These are phyloP conservation scores for Wickerhamomyces queroliae DNA, from an alignment of 805 yeast genomes.

Conservation along the genomic window DNA sequence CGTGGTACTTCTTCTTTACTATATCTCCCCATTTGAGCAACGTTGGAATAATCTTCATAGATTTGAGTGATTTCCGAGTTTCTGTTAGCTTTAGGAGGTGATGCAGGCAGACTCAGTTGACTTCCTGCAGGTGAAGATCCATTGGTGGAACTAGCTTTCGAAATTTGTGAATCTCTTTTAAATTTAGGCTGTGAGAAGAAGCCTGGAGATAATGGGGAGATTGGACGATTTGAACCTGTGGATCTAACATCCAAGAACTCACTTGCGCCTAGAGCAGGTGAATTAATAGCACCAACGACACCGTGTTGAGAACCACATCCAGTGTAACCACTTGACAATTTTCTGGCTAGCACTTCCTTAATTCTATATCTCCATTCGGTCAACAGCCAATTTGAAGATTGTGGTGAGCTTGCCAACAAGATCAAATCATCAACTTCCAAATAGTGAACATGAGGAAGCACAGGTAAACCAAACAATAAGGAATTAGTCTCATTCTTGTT, in stretches of 20 bases:
- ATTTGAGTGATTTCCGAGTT: slow-evolving; percentile 26
- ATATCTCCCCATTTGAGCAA: slow-evolving; percentile 7
- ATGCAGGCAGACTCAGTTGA: slow-evolving; percentile 6
- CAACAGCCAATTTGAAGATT: slow-evolving; percentile 44
- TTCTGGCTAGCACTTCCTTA: slow-evolving; percentile 48
- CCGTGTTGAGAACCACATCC: slow-evolving; percentile 76
- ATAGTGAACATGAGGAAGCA: slow-evolving; percentile 71
- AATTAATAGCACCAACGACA: slow-evolving; percentile 49
- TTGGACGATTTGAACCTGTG: slow-evolving; percentile 16
- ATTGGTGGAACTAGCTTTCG: slow-evolving; percentile 16
- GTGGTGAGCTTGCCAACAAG: slow-evolving; percentile 30
- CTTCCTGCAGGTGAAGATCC: slow-evolving; percentile 12
- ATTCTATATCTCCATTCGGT: slow-evolving; percentile 56
- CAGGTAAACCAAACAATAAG: slow-evolving; percentile 76
- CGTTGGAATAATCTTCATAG: slow-evolving; percentile 25
- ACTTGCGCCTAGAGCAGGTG: slow-evolving; percentile 36
- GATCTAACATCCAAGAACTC: slow-evolving; percentile 25
- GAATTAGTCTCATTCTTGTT: slow-evolving; percentile 63
- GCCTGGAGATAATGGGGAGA: slow-evolving; percentile 30
- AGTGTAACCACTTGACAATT: slow-evolving; percentile 54
- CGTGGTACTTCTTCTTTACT: background rate
- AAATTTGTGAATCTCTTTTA: slow-evolving; percentile 17
- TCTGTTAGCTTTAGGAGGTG: slow-evolving; percentile 17
- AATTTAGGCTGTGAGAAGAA: slow-evolving; percentile 29
- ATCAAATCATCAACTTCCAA: slow-evolving; percentile 57